Evolutionary conservation across 306 rosid genomes (phyloP), one percentile per base, ranked within the genome.

Genomic region (Acacia melanoxylon): DNA sequence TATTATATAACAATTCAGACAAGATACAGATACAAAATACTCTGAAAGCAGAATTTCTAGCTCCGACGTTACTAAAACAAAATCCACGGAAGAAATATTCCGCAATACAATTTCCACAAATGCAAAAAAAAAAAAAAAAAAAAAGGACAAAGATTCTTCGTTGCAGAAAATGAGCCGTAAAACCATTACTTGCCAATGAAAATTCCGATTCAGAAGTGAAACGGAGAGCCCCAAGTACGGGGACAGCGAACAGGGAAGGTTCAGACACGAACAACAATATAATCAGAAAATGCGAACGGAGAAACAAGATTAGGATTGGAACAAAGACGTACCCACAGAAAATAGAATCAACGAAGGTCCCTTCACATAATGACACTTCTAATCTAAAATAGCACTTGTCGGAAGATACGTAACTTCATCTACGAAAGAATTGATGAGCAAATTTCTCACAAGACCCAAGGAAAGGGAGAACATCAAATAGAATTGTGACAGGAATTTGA

Each of bases 251-350:
- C 9, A 25, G 31, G 40, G 42, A 51, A 8, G 11, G 63, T 56
- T 42, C 45, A 79, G 77, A 63, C 75, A 16, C 22, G 20, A 66
- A 19, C n/a, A 51, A 48, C 41, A 25, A 35, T 16, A n/a, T 15
- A 41, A 63, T 27, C 72, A 83, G 41, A 24, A 40, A 54, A 42
- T 40, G 45, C 56, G 44, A 12, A 76, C 54, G 11, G 37, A 5
- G 49, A 29, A 73, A 17, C 20, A 35, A 66, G 33, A 51, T 56
- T 86, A 89, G 92, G 94, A 91, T 86, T 90, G 68, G 77, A 72
- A 56, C 45, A 70, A 41, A 79, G 51, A 75, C 86, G 68, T 81
- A 87, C 92, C 95, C 15, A 85, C 6, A 80, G 73, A 46, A 80
- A 85, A 81, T 29, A 86, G 71, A 86, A 49, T 51, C 61, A 66